Evolutionary conservation across 2,329 filamentous ascomycete genomes (phyloP).

Genomic region (Aspergillus caelatus): DNA sequence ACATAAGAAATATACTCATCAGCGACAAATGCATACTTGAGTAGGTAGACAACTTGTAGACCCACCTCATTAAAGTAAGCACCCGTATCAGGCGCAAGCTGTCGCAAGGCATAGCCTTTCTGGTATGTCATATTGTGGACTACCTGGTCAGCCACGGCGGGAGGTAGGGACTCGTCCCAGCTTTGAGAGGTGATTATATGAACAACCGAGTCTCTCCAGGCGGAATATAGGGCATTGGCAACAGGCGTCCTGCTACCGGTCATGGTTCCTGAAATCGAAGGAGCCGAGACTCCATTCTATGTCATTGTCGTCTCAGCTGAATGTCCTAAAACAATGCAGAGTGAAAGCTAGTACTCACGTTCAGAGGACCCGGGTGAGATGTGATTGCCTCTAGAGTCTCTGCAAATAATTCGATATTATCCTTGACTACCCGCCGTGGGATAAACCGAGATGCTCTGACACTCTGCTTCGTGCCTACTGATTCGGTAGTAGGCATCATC

Average conservation of each 20-base stretch:
- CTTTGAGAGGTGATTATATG: slow-evolving; percentile 16
- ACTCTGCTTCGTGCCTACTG: background rate
- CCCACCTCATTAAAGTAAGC: slow-evolving; percentile 34
- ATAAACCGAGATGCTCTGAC: slow-evolving; percentile 6
- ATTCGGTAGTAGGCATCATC: background rate
- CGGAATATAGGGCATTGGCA: slow-evolving; percentile 21
- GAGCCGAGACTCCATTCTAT: slow-evolving; percentile 14
- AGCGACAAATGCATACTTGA: background rate
- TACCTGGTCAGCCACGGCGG: slow-evolving; percentile 1
- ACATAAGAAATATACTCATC: background rate
- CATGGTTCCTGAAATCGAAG: slow-evolving; percentile 21
- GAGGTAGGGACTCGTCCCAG: slow-evolving; percentile 17
- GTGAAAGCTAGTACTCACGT: too few species aligned
- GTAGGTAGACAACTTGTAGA: background rate
- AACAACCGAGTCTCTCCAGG: slow-evolving; percentile 20
- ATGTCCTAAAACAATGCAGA: too few species aligned
- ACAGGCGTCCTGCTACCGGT: slow-evolving; percentile 15
- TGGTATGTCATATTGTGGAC: slow-evolving; percentile 18
- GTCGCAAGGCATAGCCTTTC: slow-evolving; percentile 24
- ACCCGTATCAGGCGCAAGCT: slow-evolving; percentile 27
- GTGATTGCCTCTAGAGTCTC: slow-evolving; percentile 4
- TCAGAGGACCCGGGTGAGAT: background rate
- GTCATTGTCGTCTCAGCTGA: background rate
- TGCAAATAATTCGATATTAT: slow-evolving; percentile 1
- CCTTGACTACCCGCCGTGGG: background rate